These are phyloP conservation scores for Pholiota adiposa DNA, from an alignment of 1,284 basidiomycete genomes.

Conservation along the genomic window DNA sequence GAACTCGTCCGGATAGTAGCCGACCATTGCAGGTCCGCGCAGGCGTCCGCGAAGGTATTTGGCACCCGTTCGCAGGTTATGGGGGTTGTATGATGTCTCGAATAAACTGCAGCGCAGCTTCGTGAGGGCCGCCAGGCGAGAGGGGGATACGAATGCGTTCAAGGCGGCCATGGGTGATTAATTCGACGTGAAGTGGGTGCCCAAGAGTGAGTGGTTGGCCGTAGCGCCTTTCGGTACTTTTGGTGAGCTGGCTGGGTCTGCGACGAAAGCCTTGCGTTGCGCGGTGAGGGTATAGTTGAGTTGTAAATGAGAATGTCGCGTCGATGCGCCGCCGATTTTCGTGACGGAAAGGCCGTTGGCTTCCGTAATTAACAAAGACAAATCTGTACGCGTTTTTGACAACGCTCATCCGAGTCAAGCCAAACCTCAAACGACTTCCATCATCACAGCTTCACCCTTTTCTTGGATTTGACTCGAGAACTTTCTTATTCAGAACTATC, in stretches of 20 bases:
- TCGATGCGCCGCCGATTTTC: not conserved
- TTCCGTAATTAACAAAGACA: not conserved
- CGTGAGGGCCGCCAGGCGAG: conserved; percentile 50
- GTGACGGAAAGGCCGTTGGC: not conserved
- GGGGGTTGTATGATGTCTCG: conserved; percentile 84
- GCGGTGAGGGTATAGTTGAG: not conserved
- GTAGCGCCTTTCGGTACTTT: not conserved
- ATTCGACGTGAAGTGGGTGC: not conserved
- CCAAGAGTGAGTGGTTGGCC: not conserved
- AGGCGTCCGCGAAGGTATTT: conserved; percentile 27
- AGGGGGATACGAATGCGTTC: conserved; percentile 14
- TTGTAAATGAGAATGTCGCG: not conserved
- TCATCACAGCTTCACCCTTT: no score
- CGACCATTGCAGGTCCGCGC: conserved; percentile 27
- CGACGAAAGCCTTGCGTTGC: not conserved
- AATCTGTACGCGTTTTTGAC: not conserved
- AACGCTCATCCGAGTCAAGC: no score
- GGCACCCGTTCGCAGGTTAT: conserved; percentile 41
- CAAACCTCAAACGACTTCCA: no score
- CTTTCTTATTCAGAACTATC: no score
- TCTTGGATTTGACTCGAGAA: no score
- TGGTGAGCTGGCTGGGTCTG: not conserved
- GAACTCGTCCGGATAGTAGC: conserved; percentile 43
- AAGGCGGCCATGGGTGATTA: conserved; percentile 14
- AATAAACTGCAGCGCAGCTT: conserved; percentile 75